These are phyloP conservation scores for Saccharomycopsis fermentans DNA, from an alignment of 805 yeast genomes.

Conservation along the genomic window DNA sequence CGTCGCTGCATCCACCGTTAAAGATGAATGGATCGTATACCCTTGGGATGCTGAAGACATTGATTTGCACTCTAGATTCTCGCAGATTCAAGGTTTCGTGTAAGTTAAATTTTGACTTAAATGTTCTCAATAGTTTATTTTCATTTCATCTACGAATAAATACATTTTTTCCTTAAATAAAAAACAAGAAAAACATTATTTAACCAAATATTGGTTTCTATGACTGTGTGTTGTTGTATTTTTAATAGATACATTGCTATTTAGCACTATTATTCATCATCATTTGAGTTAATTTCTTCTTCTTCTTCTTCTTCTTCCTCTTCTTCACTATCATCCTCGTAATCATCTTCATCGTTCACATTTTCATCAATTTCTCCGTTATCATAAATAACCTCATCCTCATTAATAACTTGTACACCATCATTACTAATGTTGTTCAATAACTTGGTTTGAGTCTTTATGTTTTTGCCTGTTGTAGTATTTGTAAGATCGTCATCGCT, in stretches of 20 bases:
- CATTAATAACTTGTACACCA: conserved; percentile 15
- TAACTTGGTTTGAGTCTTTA: conserved; percentile 6
- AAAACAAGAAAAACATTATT: too few relatives aligned
- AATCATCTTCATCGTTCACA: conserved; percentile 5
- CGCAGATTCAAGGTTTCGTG: conserved; percentile 47
- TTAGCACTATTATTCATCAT: background rate
- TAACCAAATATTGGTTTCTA: too few relatives aligned
- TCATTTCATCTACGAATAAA: too few relatives aligned
- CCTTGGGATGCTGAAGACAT: conserved; percentile 87
- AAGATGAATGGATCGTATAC: conserved; percentile 78
- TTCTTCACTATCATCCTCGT: conserved; percentile 6
- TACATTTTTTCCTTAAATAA: too few relatives aligned
- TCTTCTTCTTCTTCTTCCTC: conserved; percentile 1
- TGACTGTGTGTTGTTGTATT: background rate
- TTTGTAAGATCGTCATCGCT: background rate
- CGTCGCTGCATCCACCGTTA: conserved; percentile 63
- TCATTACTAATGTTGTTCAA: conserved; percentile 13
- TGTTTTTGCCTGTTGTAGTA: background rate
- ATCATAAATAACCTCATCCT: conserved; percentile 14
- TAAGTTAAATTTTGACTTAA: background rate
- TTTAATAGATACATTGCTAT: background rate
- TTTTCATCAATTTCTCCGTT: conserved; percentile 16
- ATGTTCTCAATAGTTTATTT: background rate
- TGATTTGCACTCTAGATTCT: conserved; percentile 60
- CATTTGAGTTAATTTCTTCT: background rate